phyloP scores from a whole-genome alignment of 129 eudicot species.

The Flaveria linearis region DNA sequence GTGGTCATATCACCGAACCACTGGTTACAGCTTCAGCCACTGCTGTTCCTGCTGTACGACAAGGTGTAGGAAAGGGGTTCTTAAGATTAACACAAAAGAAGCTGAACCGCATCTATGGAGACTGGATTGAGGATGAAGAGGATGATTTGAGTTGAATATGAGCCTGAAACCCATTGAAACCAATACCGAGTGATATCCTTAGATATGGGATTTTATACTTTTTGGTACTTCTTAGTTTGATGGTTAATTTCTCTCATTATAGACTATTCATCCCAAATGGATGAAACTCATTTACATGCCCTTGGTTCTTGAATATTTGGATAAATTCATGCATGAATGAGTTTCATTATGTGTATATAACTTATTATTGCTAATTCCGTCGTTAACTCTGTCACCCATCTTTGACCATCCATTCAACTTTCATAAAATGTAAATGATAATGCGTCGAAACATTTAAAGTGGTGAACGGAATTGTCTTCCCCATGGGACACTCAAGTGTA shows the following conservation, averaged over 20 bases:
- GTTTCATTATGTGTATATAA: neutral
- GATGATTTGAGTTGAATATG: conserved; percentile 19
- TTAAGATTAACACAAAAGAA: conserved; percentile 53
- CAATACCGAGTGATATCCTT: neutral
- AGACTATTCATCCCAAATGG: conserved; percentile 4
- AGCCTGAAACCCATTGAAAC: conserved; percentile 7
- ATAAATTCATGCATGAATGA: neutral
- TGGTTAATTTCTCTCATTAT: neutral
- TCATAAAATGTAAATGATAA: too few species aligned
- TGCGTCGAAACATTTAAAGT: too few species aligned
- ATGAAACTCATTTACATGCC: conserved; percentile 3
- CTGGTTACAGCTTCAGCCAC: conserved; percentile 26
- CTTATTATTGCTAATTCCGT: neutral
- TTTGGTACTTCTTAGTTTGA: neutral
- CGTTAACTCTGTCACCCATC: neutral
- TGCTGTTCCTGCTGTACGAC: conserved; percentile 30
- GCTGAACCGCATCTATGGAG: conserved; percentile 68
- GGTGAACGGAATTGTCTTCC: too few species aligned
- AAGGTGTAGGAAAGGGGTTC: conserved; percentile 28
- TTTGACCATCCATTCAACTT: neutral
- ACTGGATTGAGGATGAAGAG: conserved; percentile 72
- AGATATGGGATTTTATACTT: neutral
- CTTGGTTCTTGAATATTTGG: neutral
- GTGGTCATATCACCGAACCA: conserved; percentile 14
- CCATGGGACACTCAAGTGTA: too few species aligned